Evolutionary conservation across 148 eudicot genomes (phyloP).

Genomic region (Drosera capensis): DNA sequence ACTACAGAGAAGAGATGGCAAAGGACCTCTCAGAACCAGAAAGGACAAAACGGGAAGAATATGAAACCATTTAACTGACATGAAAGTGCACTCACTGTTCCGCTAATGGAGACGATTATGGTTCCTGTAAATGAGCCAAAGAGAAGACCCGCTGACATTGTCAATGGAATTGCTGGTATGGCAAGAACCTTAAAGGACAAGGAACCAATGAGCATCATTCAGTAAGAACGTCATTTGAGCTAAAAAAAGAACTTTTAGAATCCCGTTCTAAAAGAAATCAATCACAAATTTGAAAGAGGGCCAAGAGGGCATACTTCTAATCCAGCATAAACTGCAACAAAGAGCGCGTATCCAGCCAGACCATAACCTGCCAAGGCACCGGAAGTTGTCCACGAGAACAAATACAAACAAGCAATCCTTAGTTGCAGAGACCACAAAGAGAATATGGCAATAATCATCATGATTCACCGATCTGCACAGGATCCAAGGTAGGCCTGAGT

Average conservation of each 20-base stretch:
- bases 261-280: no score
- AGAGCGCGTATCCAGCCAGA: conserved; percentile 90
- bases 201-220: not conserved
- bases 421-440: no score
- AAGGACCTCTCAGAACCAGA: conserved; percentile 1
- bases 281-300: not conserved
- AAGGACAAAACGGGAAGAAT: not conserved
- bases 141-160: conserved; percentile 96
- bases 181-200: conserved; percentile 60
- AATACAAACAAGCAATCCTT: not conserved
- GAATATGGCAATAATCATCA: no score
- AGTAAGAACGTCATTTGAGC: no score
- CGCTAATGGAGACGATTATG: conserved; percentile 83
- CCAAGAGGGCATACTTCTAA: conserved; percentile 52
- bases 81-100: conserved; percentile 51
- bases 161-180: conserved; percentile 93
- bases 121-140: conserved; percentile 87
- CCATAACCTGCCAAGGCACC: conserved; percentile 61
- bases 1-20: conserved; percentile 35
- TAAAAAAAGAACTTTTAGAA: no score
- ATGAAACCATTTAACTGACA: not conserved
- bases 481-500: no score
- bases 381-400: conserved; percentile 6
- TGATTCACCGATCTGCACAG: no score
- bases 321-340: conserved; percentile 92